Percentiles rank a stretch among this genome's conserved stretches.
Conservation (phyloP, 1,284 basidiomycete genomes). For the Ceratobasidium sp. region DNA sequence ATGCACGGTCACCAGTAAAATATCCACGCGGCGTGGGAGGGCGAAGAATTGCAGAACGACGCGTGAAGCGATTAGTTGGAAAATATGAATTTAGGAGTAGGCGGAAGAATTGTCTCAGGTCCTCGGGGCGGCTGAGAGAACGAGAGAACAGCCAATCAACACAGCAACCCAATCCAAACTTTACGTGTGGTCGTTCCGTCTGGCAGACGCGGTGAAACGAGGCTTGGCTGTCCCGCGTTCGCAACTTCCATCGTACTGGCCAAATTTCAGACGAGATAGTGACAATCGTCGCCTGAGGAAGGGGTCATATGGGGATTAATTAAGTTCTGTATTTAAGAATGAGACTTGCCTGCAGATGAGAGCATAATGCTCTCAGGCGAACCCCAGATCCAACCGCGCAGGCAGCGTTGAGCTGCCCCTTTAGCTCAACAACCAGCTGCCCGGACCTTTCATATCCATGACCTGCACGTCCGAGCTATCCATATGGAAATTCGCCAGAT, state of each 20-base stretch:
- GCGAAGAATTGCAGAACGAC: too few species aligned
- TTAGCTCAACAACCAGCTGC: slow-evolving; percentile 90
- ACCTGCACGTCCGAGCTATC: slow-evolving; percentile 90
- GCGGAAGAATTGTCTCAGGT: too few species aligned
- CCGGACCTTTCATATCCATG: slow-evolving; percentile 93
- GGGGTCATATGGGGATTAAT: neutral
- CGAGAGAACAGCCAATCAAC: too few species aligned
- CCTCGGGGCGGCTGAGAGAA: too few species aligned
- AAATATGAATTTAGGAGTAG: too few species aligned
- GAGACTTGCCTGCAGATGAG: slow-evolving; percentile 81
- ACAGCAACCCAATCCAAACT: too few species aligned
- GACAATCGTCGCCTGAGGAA: slow-evolving; percentile 86
- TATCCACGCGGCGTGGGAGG: too few species aligned
- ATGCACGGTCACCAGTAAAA: too few species aligned
- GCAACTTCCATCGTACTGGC: slow-evolving; percentile 61
- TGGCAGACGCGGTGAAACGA: slow-evolving; percentile 35
- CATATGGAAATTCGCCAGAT: slow-evolving; percentile 94
- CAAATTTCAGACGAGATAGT: slow-evolving; percentile 91
- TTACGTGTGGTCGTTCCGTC: slow-evolving; percentile 51
- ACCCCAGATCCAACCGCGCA: slow-evolving; percentile 92
- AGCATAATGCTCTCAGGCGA: slow-evolving; percentile 83
- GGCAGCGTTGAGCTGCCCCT: slow-evolving; percentile 80
- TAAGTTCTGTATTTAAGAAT: neutral
- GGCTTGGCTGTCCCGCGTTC: slow-evolving; percentile 36
- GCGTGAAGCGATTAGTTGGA: too few species aligned